Base-by-base conservation (phyloP, 1,284 basidiomycete genomes). In the Mycosarcoma mackinlayi region DNA sequence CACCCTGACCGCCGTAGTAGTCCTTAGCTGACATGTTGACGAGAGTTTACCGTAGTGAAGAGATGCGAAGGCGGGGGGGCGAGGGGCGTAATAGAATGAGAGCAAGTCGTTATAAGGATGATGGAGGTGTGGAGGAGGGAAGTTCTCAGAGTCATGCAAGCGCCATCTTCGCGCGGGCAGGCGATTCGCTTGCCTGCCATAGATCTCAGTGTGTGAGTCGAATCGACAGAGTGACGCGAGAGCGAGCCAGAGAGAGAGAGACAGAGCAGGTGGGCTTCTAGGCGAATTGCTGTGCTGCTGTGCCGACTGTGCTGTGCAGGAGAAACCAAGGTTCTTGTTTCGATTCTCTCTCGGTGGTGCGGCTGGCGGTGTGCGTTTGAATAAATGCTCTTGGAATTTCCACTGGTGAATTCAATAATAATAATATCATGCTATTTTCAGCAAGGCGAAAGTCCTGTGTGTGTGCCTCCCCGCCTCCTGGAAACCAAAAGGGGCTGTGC, bases 21-120 rank as follows among this genome's bases (percentile, higher is more conserved):
- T 73, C 70, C 61, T 73, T 73, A 44, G 64, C 65, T 45, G 70
- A 73, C 70, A 73, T 73, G 30, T 54, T 40, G 49, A 44, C 31
- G 21, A 27, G 23, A 33, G 46, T 27, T 39, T 49, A 19, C 21
- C 5, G 27, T 19, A 3, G 25, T 6, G n/a, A 7, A 30, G 9
- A 21, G 4, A 21, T 33, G n/a, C n/a, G 35, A 11, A 18, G 33
- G 38, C 6, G 31, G 19, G 28, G 23, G 18, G 19, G 37, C 21
- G 24, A 24, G n/a, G 21, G 13, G n/a, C 7, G 21, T 8, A n/a
- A 13, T n/a, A 21, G 23, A 24, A 21, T 31, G 53, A 37, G 4
- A 23, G 24, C 4, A n/a, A 28, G 34, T 31, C 23, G 30, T 51
- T 33, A 23, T 33, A 24, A 25, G 10, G 54, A 42, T 51, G 49